Evolutionary conservation across 768 basidiomycete species (phyloP), one percentile per base, ranked within the genome.

Genomic region (Kwoniella bestiolae): DNA sequence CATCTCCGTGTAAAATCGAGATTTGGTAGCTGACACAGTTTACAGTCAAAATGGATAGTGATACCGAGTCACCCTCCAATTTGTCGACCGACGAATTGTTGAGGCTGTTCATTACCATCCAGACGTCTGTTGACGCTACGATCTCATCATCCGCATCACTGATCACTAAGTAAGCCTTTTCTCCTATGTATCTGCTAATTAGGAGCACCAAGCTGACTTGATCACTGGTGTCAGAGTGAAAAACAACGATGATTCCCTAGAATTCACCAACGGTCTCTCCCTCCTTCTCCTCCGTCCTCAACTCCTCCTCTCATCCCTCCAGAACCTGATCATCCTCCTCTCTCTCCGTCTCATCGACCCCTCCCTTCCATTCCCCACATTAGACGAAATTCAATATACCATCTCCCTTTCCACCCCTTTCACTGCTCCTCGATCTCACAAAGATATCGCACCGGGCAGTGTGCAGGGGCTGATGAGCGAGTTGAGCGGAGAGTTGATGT

Each of bases 251-350:
- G 26, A 63, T 23, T 68, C 72, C 7, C 67, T 75, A 21, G 77
- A 79, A 29, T 71, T 73, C 57, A 57, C 68, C 6, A 47, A 64
- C 31, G 96, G 96, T 41, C 92, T 99, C 66, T 97, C 96, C 0
- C 84, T 99, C 4, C 84, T 99, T 25, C 90, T 91, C 11, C 82
- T 94, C 55, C 94, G 96, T 82, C 90, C 94, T 71, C 87, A 93
- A 59, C 80, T 91, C 23, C 85, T 96, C 65, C 81, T 97, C 3
- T 89, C 89, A 1, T 95, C 96, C 79, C 83, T 96, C 9, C 92
- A 93, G 63, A 89, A 91, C 14, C 84, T 96, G 41, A 84, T 87
- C 32, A 86, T 95, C 46, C 80, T 95, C 55, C 69, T 77, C 56
- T 73, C 73, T 18, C 60, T 77, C 0, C 66, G 72, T 2, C 56